Base-by-base conservation (phyloP, 495 filamentous ascomycete genomes). In the Aspergillus sparsus region DNA sequence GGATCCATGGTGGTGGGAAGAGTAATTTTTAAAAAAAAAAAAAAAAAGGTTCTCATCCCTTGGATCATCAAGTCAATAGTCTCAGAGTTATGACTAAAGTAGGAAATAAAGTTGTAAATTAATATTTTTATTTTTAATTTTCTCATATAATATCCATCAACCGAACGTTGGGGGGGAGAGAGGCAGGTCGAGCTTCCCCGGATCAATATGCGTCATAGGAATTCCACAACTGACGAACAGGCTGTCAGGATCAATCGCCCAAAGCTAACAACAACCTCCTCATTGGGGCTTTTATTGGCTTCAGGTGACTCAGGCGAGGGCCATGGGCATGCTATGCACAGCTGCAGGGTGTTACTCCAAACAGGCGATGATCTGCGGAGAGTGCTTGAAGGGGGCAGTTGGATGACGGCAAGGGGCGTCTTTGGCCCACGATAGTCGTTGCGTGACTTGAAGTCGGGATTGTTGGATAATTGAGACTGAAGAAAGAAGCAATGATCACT, bases 121-220 rank as follows among this genome's bases (percentile, higher is more conserved):
- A 37, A 1, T 11, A n/a, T 41, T 11, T 41, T 10, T 5, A 41
- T 27, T 27, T 27, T 27, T 27, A 27, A 27, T 27, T 27, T 27
- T 3, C 1, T 27, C 21, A n/a, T n/a, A n/a, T n/a, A n/a, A n/a
- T n/a, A n/a, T n/a, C 21, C 3, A 27, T 27, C 21, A 27, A 27
- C 21, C 21, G 21, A 27, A 27, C 21, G 37, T 10, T 41, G 37
- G 37, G n/a, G n/a, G 9, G 37, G n/a, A 41, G 37, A n/a, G n/a
- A 10, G 27, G 21, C 12, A 4, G 18, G 7, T 27, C 55, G 49
- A 51, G 51, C 51, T 66, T 63, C 68, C 64, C 69, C 66, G 71
- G 66, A 51, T 51, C 31, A 34, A 34, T 3, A 66, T 69, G 71
- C 69, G 68, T 74, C 68, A 74, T 71, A 64, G 66, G 11, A 21